A percentile compares a stretch with the other conserved stretches of the same genome.
phyloP scores from a whole-genome alignment of 495 filamentous ascomycete species.

The Penicillium diatomitis region DNA sequence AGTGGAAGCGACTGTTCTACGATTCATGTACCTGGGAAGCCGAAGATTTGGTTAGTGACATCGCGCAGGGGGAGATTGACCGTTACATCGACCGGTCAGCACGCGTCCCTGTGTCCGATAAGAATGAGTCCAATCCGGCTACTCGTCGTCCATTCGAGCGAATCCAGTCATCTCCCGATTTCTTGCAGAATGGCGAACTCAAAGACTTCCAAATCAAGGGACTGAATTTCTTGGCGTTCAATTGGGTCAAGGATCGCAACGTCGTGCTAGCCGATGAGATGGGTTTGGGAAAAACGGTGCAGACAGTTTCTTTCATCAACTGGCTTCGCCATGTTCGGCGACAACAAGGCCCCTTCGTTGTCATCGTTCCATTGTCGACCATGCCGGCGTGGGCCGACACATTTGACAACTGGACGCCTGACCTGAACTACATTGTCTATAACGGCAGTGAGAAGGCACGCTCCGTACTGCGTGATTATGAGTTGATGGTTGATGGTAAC shows the following conservation, averaged over 20 bases:
- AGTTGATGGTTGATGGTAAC: conserved; percentile 77
- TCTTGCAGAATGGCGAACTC: conserved; percentile 76
- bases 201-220: conserved; percentile 92
- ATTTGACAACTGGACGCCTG: conserved; percentile 92
- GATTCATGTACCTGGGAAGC: conserved; percentile 91
- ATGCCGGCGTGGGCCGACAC: conserved; percentile 98
- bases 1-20: conserved; percentile 83
- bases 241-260: conserved; percentile 86
- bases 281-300: conserved; percentile 96
- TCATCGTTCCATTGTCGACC: conserved; percentile 89
- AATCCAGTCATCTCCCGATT: conserved; percentile 70
- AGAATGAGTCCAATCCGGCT: conserved; percentile 59
- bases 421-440: conserved; percentile 95
- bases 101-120: conserved; percentile 66
- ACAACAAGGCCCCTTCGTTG: conserved; percentile 91
- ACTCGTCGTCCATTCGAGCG: conserved; percentile 62
- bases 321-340: conserved; percentile 88
- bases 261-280: conserved; percentile 98
- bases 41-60: conserved; percentile 60
- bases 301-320: conserved; percentile 93
- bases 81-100: conserved; percentile 75
- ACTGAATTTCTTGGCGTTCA: conserved; percentile 87
- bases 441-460: conserved; percentile 78
- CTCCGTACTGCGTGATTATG: conserved; percentile 73
- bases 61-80: conserved; percentile 81